These are phyloP conservation scores for Alternaria triticina DNA, from an alignment of 2,329 filamentous ascomycete genomes.

Conservation along the genomic window DNA sequence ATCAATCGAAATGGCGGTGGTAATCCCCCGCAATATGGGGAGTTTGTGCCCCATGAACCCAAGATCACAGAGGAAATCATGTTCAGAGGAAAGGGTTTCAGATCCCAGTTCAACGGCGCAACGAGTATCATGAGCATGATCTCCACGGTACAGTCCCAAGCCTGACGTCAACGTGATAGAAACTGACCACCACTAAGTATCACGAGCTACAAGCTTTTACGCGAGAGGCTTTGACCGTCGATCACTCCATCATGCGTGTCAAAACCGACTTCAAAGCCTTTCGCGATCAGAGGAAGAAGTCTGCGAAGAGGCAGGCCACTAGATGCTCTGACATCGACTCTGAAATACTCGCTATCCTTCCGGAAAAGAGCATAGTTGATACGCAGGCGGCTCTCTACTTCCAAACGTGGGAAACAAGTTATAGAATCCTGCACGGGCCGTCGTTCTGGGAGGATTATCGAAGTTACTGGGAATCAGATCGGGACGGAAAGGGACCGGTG, in stretches of 20 bases:
- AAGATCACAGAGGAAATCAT: constrained; percentile 47
- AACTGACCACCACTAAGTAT: constrained; percentile 34
- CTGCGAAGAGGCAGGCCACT: constrained; percentile 28
- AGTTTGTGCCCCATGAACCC: constrained; percentile 22
- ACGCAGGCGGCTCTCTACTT: constrained; percentile 57
- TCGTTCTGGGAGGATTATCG: constrained; percentile 60
- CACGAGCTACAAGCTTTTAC: constrained; percentile 46
- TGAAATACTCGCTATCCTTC: constrained; percentile 47
- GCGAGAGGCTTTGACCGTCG: constrained; percentile 35
- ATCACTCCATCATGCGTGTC: constrained; percentile 38
- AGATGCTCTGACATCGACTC: constrained; percentile 29
- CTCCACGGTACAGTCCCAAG: constrained; percentile 34
- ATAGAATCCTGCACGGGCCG: constrained; percentile 61
- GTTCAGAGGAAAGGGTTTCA: constrained; percentile 53
- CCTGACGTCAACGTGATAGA: background rate
- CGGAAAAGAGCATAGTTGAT: constrained; percentile 49
- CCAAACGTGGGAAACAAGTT: constrained; percentile 56
- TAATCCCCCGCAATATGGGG: constrained; percentile 23
- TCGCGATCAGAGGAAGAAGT: constrained; percentile 36
- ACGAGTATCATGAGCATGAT: constrained; percentile 49
- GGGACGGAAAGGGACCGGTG: constrained; percentile 29
- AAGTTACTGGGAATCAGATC: constrained; percentile 52
- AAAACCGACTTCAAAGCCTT: constrained; percentile 44
- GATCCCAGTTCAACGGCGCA: constrained; percentile 53
- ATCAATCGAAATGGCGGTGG: constrained; percentile 26